phyloP scores from a whole-genome alignment of 1,284 basidiomycete species.

The Hemileia vastatrix region DNA sequence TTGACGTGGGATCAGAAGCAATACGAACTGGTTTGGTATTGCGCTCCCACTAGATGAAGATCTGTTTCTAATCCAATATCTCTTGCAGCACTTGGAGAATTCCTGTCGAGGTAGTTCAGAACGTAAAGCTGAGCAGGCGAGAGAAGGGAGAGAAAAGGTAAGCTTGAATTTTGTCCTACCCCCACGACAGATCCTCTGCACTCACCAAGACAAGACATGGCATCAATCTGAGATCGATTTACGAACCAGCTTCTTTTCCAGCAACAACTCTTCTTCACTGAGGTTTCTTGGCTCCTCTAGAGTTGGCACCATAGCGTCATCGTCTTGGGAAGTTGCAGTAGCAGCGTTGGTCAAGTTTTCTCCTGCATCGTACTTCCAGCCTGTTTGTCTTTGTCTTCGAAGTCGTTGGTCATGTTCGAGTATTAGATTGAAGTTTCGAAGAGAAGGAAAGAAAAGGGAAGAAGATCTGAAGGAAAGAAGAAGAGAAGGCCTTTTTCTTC shows the following conservation, averaged over 20 bases:
- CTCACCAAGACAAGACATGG: neutral
- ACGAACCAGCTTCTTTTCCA: neutral
- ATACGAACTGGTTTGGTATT: too few species aligned
- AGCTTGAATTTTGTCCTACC: too few species aligned
- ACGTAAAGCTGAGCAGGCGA: slow-evolving; percentile 53
- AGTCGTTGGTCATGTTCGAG: slow-evolving; percentile 17
- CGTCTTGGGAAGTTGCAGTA: neutral
- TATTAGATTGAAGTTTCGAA: slow-evolving; percentile 36
- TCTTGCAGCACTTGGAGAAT: too few species aligned
- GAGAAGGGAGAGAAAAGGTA: slow-evolving; percentile 51
- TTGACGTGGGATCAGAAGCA: too few species aligned
- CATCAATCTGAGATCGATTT: slow-evolving; percentile 2
- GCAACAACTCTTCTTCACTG: neutral
- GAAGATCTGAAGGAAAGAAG: too few species aligned
- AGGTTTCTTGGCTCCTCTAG: neutral
- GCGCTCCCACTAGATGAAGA: too few species aligned
- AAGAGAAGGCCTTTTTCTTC: too few species aligned
- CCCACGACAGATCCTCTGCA: too few species aligned
- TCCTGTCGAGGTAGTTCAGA: too few species aligned
- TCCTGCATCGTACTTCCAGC: neutral
- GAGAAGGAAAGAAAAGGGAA: neutral
- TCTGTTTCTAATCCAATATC: too few species aligned
- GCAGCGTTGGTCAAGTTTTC: neutral
- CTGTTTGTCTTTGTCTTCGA: neutral
- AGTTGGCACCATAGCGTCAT: neutral